phyloP scores from a whole-genome alignment of 768 basidiomycete species.

The Naganishia antarctica region DNA sequence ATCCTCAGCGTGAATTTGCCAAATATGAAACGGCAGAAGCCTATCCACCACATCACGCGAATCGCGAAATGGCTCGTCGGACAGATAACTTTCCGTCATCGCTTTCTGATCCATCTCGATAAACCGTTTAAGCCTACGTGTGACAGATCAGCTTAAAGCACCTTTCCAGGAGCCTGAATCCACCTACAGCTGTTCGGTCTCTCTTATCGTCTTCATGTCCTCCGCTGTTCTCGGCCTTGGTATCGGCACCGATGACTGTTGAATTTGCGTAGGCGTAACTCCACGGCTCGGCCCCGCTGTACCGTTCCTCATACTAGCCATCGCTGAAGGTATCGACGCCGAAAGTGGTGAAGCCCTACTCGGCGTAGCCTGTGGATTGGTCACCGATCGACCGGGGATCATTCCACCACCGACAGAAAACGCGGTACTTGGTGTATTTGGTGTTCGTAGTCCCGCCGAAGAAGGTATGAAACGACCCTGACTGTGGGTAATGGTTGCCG shows the following conservation, averaged over 20 bases:
- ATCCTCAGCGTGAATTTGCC: slow-evolving; percentile 40
- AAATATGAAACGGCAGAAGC: slow-evolving; percentile 38
- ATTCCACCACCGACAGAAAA: slow-evolving; percentile 4
- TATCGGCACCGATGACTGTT: not conserved
- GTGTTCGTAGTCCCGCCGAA: slow-evolving; percentile 4
- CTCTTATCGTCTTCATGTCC: slow-evolving; percentile 5
- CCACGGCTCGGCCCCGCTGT: not conserved
- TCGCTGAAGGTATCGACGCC: not conserved
- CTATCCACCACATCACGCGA: slow-evolving; percentile 35
- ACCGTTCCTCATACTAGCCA: not conserved
- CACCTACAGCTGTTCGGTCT: slow-evolving; percentile 12
- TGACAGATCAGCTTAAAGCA: not conserved
- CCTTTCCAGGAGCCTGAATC: too few relatives aligned
- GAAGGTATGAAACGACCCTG: slow-evolving; percentile 11
- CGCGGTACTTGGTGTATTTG: not conserved
- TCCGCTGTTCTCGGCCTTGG: not conserved
- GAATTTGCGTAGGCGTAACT: not conserved
- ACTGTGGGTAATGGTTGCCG: not conserved
- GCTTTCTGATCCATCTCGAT: slow-evolving; percentile 19
- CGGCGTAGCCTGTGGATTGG: slow-evolving; percentile 1
- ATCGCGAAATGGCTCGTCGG: slow-evolving; percentile 28
- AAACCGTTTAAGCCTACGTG: not conserved
- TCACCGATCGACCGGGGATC: slow-evolving; percentile 2
- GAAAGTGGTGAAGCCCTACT: slow-evolving; percentile 11
- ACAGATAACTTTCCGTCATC: slow-evolving; percentile 9